Conservation (phyloP, 768 basidiomycete species). For the Termitomyces titanicus region DNA sequence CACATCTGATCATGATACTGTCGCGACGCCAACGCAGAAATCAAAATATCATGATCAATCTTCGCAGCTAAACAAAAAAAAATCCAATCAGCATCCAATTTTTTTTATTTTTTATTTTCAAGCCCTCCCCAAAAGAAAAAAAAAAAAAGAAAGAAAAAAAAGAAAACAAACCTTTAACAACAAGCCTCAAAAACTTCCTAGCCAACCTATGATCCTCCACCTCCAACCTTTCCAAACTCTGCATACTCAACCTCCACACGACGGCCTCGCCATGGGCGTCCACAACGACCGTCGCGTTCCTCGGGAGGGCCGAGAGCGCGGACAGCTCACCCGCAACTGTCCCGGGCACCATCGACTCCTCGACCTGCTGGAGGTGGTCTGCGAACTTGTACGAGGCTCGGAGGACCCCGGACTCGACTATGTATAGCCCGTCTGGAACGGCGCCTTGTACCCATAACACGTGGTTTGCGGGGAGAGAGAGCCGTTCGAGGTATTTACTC, state of each 20-base stretch:
- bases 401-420: slow-evolving; percentile 85
- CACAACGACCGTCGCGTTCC: slow-evolving; percentile 85
- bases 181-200: slow-evolving; percentile 59
- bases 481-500: slow-evolving; percentile 65
- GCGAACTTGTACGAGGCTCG: slow-evolving; percentile 81
- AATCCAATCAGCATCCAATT: no score
- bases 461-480: slow-evolving; percentile 50
- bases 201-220: slow-evolving; percentile 64
- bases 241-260: slow-evolving; percentile 79
- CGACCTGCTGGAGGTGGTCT: slow-evolving; percentile 59
- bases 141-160: no score
- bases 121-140: no score
- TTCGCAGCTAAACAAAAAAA: slow-evolving; percentile 15
- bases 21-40: slow-evolving; percentile 15
- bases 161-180: slow-evolving; percentile 64
- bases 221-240: slow-evolving; percentile 60
- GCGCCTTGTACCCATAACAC: slow-evolving; percentile 81
- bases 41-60: slow-evolving; percentile 11
- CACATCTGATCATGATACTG: neutral
- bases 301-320: slow-evolving; percentile 69
- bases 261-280: slow-evolving; percentile 71
- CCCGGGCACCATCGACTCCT: slow-evolving; percentile 93
- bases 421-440: slow-evolving; percentile 75
- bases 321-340: slow-evolving; percentile 91
- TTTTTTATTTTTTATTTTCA: no score